Conservation (phyloP, 1,284 basidiomycete genomes). For the Exobasidium rhododendri region DNA sequence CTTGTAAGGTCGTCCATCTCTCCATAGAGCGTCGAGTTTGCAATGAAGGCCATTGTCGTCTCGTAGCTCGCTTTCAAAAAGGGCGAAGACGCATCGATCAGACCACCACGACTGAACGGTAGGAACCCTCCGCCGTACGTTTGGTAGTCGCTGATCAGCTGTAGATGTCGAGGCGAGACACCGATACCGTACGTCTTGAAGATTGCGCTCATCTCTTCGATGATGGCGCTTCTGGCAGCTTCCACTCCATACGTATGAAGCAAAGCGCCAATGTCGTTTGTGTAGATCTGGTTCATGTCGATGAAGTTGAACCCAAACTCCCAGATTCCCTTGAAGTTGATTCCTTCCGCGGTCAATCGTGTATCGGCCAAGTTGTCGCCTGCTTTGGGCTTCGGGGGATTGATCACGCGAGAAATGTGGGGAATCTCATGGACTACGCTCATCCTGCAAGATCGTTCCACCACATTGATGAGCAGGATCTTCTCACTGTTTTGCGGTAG, state of each 20-base stretch:
- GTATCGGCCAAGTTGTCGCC: conserved; percentile 15
- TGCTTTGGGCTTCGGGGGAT: conserved; percentile 39
- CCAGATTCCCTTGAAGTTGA: conserved; percentile 87
- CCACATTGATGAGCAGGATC: conserved; percentile 53
- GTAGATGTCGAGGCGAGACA: conserved; percentile 89
- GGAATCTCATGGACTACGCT: conserved; percentile 52
- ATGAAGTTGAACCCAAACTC: conserved; percentile 74
- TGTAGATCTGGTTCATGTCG: conserved; percentile 78
- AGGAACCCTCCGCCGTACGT: conserved; percentile 96
- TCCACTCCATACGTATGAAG: conserved; percentile 73
- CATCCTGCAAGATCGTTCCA: conserved; percentile 48
- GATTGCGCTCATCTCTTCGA: conserved; percentile 78
- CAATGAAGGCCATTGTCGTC: conserved; percentile 91
- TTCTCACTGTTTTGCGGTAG: conserved; percentile 45
- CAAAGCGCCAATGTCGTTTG: conserved; percentile 93
- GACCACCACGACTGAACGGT: conserved; percentile 90
- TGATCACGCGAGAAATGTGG: conserved; percentile 43
- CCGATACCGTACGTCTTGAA: conserved; percentile 96
- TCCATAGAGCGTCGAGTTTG: conserved; percentile 87
- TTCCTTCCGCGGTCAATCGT: conserved; percentile 49
- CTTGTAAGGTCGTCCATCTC: conserved; percentile 88
- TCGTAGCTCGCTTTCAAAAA: conserved; percentile 96
- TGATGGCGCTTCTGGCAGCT: conserved; percentile 57
- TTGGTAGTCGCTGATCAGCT: conserved; percentile 97
- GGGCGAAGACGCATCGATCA: conserved; percentile 84